A percentile compares a stretch with the other conserved stretches of the same genome.
Evolutionary conservation across 1,139 yeast species (phyloP).

Genomic region (Geotrichum siamense): DNA sequence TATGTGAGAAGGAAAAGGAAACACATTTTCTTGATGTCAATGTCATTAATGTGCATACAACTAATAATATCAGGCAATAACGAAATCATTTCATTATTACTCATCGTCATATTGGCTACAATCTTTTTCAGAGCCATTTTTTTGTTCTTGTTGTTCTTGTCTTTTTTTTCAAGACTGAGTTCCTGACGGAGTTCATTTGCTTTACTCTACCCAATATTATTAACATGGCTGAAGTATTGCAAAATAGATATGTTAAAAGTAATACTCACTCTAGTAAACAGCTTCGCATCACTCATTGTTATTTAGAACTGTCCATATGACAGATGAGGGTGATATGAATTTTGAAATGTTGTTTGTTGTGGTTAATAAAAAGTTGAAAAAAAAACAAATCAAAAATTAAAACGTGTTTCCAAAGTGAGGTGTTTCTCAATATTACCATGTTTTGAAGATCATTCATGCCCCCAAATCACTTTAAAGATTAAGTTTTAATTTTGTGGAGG

Average conservation of each 20-base stretch:
- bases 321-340: no score
- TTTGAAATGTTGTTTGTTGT: no score
- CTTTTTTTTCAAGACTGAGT: conserved; percentile 49
- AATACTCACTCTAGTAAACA: conserved; percentile 28
- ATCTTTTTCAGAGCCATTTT: conserved; percentile 65
- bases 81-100: conserved; percentile 65
- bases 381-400: no score
- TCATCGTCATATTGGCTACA: conserved; percentile 76
- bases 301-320: no score
- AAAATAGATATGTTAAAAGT: neutral
- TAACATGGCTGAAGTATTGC: neutral
- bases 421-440: no score
- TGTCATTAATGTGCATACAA: conserved; percentile 55
- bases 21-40: conserved; percentile 63
- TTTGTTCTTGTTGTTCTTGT: conserved; percentile 41
- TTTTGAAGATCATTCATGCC: no score
- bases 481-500: no score
- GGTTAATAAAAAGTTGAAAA: no score
- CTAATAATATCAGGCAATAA: conserved; percentile 61
- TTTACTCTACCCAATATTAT: conserved; percentile 27
- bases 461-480: no score
- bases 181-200: conserved; percentile 53
- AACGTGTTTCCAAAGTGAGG: no score
- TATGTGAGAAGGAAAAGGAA: conserved; percentile 50
- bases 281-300: conserved; percentile 29